Conservation (phyloP, 2,329 filamentous ascomycete species). For the Corynespora cassiicola region DNA sequence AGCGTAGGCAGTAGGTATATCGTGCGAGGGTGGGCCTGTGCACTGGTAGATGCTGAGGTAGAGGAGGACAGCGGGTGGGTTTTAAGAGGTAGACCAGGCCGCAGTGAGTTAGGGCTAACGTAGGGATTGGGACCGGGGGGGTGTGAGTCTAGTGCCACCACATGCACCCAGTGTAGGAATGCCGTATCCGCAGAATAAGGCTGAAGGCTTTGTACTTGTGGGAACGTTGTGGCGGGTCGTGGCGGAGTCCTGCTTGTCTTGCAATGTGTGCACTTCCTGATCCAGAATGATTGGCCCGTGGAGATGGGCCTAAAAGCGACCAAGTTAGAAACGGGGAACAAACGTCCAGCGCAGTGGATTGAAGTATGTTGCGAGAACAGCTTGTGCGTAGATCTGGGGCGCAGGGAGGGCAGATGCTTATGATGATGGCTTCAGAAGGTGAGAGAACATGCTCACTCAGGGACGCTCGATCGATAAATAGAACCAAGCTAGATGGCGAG, state of each 20-base stretch:
- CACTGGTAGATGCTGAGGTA: conserved; percentile 31
- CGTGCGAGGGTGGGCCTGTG: conserved; percentile 36
- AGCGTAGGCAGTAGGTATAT: conserved; percentile 35
- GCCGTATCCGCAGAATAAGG: conserved; percentile 43
- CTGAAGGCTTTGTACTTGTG: conserved; percentile 36
- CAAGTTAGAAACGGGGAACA: conserved; percentile 31
- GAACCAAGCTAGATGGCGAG: conserved; percentile 21
- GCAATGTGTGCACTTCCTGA: conserved; percentile 37
- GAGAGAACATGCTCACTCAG: conserved; percentile 27
- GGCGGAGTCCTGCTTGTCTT: conserved; percentile 45
- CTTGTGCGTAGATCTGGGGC: conserved; percentile 33
- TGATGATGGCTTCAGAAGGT: conserved; percentile 22
- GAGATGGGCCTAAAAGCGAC: conserved; percentile 30
- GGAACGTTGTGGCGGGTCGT: conserved; percentile 41
- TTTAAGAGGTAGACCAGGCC: conserved; percentile 35
- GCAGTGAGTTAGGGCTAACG: conserved; percentile 31
- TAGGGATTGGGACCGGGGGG: conserved; percentile 38
- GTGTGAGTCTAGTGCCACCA: conserved; percentile 38
- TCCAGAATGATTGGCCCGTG: conserved; percentile 34
- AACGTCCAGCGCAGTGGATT: conserved; percentile 19
- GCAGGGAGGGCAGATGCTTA: conserved; percentile 32
- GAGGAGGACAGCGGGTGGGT: conserved; percentile 36
- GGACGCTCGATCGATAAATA: conserved; percentile 10
- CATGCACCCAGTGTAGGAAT: conserved; percentile 34
- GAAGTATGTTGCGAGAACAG: conserved; percentile 5